These are phyloP conservation scores for Mrakia frigida DNA, from an alignment of 768 basidiomycete genomes.

Conservation along the genomic window DNA sequence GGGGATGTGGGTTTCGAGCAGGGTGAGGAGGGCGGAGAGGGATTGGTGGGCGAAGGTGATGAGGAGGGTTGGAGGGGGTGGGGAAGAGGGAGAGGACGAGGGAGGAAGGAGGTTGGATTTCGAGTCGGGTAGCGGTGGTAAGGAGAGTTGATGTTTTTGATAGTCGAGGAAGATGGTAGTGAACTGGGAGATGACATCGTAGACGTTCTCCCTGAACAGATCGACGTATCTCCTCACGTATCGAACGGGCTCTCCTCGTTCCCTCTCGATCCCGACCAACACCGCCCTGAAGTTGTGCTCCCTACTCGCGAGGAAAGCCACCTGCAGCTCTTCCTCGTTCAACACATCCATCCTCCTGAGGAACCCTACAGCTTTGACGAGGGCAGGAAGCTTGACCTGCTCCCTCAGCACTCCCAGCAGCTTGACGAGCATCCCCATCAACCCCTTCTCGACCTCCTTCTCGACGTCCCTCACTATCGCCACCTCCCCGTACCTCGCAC, in stretches of 20 bases:
- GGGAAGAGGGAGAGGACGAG: background rate
- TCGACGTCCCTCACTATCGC: constrained; percentile 53
- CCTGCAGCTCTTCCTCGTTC: constrained; percentile 66
- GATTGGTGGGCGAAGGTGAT: constrained; percentile 57
- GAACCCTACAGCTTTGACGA: constrained; percentile 86
- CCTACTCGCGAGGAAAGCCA: constrained; percentile 74
- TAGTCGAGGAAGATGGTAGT: constrained; percentile 77
- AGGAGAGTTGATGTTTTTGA: background rate
- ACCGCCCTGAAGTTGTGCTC: constrained; percentile 58
- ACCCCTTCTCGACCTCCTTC: constrained; percentile 48
- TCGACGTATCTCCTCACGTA: constrained; percentile 85
- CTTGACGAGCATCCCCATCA: constrained; percentile 61
- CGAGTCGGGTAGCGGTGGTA: background rate
- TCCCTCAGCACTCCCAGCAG: constrained; percentile 74
- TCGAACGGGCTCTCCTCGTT: constrained; percentile 65
- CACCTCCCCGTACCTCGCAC: constrained; percentile 48
- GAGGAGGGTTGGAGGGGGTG: constrained; percentile 48
- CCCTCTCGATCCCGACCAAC: constrained; percentile 53
- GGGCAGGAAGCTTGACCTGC: constrained; percentile 76
- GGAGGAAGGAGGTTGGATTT: background rate
- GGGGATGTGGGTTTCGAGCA: constrained; percentile 60
- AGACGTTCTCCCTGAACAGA: constrained; percentile 82
- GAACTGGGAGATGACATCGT: constrained; percentile 86
- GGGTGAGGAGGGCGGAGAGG: constrained; percentile 37
- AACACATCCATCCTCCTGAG: constrained; percentile 75